Evolutionary conservation across 2,329 filamentous ascomycete species (phyloP).

Genomic region (Pestalotiopsis sp.): DNA sequence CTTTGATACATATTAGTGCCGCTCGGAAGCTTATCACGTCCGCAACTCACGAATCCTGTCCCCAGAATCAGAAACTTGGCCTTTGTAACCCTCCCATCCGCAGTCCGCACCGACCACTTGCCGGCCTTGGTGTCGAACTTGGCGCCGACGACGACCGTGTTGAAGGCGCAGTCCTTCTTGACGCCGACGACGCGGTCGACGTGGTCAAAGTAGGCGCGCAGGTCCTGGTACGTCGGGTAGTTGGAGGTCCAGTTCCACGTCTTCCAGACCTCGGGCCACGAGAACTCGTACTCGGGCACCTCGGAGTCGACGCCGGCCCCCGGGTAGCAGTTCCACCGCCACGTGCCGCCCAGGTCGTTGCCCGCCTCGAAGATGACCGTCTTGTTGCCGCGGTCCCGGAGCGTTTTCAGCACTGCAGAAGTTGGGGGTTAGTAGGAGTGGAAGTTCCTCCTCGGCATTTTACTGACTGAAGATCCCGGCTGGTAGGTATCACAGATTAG

Average conservation of each 20-base stretch:
- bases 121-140: conserved; percentile 49
- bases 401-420: conserved; percentile 52
- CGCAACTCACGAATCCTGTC: conserved; percentile 48
- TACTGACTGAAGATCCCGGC: not conserved
- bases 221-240: conserved; percentile 52
- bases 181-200: conserved; percentile 56
- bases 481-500: not conserved
- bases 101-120: conserved; percentile 53
- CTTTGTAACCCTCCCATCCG: conserved; percentile 52
- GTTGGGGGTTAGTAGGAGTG: conserved; percentile 28
- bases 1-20: conserved; percentile 25
- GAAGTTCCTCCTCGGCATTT: not conserved
- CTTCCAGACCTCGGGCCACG: conserved; percentile 52
- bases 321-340: conserved; percentile 60
- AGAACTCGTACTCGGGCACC: conserved; percentile 56
- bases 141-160: conserved; percentile 55
- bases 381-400: conserved; percentile 48
- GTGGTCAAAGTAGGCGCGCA: conserved; percentile 61
- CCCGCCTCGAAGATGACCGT: conserved; percentile 56
- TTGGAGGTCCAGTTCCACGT: conserved; percentile 60
- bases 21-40: too few species aligned
- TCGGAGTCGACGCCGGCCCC: conserved; percentile 57
- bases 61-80: conserved; percentile 53
- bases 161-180: conserved; percentile 59
- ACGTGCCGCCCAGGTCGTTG: conserved; percentile 52